Base-by-base conservation (phyloP, 2,329 filamentous ascomycete genomes). In the Ophioceras dolichostomum region DNA sequence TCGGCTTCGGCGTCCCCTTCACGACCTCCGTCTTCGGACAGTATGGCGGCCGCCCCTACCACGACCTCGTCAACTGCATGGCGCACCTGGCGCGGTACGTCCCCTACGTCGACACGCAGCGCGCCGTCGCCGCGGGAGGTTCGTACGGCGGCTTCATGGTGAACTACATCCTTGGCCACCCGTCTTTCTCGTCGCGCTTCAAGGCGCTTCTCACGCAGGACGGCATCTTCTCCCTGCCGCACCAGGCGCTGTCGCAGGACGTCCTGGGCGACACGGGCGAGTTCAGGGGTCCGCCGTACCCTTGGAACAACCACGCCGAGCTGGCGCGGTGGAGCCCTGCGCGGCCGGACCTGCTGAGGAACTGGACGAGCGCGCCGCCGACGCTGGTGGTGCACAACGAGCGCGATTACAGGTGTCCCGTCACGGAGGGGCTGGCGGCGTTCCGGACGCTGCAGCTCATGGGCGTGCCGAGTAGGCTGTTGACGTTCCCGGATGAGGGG, bases 401-500 rank as follows among this genome's bases (percentile, higher is more conserved):
- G 44, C 63, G 74, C 31, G 82, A 87, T 51, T 84, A 79, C 47
- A 67, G 80, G 6, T 55, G 49, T 37, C 52, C 57, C 5, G 42
- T 61, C 4, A 57, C 58, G 0, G 58, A 62, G 51, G 83, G 83
- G 0, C 56, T 88, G 20, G 71, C 78, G 0, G 72, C 76, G 0
- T 88, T 87, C 56, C 83, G 85, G 43, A 72, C 79, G 1, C 60
- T 88, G 19, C 81, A 87, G 58, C 67, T 69, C 12, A 65, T 68
- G 37, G 77, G 77, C 1, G 67, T 87, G 3, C 72, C 79, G 26
- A 83, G 77, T 44, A 71, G 76, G 41, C 76, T 86, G 42, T 48
- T 88, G 51, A 78, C 70, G 1, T 88, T 87, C 49, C 73, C 79
- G 0, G 81, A 84, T 51, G 81, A 86, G 57, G 76, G 78, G 36